Evolutionary conservation across 805 yeast genomes (phyloP).

Genomic region (Saccharomycopsis olivae): DNA sequence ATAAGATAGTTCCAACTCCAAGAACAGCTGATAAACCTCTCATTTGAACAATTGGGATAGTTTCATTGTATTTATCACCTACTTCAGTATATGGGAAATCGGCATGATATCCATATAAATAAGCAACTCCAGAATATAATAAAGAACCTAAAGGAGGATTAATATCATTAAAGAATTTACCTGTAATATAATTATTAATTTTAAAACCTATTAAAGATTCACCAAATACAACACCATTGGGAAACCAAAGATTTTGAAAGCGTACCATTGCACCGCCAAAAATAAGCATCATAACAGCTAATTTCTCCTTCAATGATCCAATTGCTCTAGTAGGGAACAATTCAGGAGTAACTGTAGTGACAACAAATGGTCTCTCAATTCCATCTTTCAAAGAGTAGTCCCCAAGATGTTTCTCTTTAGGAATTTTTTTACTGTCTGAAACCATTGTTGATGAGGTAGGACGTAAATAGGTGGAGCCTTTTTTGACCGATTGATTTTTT

Average conservation of each 20-base stretch:
- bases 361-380: constrained; percentile 40
- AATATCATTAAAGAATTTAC: constrained; percentile 58
- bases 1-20: constrained; percentile 58
- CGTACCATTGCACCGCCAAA: constrained; percentile 48
- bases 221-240: constrained; percentile 80
- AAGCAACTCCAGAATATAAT: constrained; percentile 61
- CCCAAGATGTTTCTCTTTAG: no score
- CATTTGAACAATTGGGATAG: constrained; percentile 55
- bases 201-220: constrained; percentile 88
- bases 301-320: constrained; percentile 28
- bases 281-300: constrained; percentile 33
- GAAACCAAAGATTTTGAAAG: constrained; percentile 47
- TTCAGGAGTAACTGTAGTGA: constrained; percentile 37
- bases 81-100: constrained; percentile 53
- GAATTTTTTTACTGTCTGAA: no score
- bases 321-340: constrained; percentile 32
- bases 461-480: no score
- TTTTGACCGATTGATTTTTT: no score
- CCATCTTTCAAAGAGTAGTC: constrained; percentile 43
- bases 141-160: constrained; percentile 75
- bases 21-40: constrained; percentile 56
- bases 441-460: no score
- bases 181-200: constrained; percentile 67
- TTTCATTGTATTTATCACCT: constrained; percentile 49
- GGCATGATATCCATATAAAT: constrained; percentile 61